A percentile compares a stretch with the other conserved stretches of the same genome.
Evolutionary conservation across 2,329 filamentous ascomycete species (phyloP).

Genomic region (Pseudofabraea citricarpa): DNA sequence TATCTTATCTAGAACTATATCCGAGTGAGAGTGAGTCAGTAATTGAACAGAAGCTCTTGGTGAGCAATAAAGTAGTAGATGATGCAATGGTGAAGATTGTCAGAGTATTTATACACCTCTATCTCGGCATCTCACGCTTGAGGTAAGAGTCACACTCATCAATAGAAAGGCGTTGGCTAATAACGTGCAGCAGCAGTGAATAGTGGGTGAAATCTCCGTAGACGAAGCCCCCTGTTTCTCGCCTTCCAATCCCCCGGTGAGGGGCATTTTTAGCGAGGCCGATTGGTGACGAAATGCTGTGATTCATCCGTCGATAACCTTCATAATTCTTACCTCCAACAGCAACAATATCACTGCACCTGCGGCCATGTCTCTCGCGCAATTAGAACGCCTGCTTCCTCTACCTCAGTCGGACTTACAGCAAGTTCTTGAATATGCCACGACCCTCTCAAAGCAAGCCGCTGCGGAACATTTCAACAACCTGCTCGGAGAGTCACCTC

Average conservation of each 20-base stretch:
- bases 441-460: conserved; percentile 69
- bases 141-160: conserved; percentile 1
- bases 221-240: too few species aligned
- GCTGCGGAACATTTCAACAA: conserved; percentile 83
- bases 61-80: neutral
- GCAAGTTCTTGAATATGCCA: conserved; percentile 79
- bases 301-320: too few species aligned
- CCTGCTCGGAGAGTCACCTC: conserved; percentile 79
- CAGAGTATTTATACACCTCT: too few species aligned
- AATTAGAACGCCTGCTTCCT: conserved; percentile 75
- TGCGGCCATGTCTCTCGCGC: conserved; percentile 45
- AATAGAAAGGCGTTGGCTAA: neutral
- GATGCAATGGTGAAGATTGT: neutral
- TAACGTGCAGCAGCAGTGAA: neutral
- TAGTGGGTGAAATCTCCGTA: too few species aligned
- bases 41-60: neutral
- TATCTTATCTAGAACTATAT: too few species aligned
- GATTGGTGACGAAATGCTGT: too few species aligned
- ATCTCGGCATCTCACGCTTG: too few species aligned
- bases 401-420: conserved; percentile 79
- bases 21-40: too few species aligned
- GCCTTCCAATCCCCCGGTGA: too few species aligned
- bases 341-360: neutral
- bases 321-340: neutral
- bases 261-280: too few species aligned